Evolutionary conservation across 2,329 filamentous ascomycete genomes (phyloP).

Genomic region (Emergomyces africanus): DNA sequence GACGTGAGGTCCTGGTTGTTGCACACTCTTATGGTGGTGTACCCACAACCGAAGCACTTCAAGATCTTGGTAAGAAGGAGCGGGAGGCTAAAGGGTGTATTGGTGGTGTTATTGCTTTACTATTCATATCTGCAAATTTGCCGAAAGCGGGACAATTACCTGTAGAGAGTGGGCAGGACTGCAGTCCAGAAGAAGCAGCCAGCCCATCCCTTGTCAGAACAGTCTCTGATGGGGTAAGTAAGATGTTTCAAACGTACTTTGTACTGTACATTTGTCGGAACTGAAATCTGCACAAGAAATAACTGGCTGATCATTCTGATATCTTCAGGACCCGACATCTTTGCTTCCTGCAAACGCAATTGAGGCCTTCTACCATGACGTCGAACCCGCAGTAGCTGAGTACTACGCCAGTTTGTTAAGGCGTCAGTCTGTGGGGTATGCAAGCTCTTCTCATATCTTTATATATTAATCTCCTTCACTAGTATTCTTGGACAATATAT

Average conservation of each 20-base stretch:
- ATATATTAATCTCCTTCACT: neutral
- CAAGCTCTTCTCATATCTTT: neutral
- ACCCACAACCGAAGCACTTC: conserved; percentile 17
- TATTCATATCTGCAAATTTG: conserved; percentile 6
- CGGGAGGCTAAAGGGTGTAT: neutral
- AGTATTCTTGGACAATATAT: too few relatives aligned
- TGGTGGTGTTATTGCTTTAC: conserved; percentile 5
- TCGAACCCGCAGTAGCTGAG: neutral
- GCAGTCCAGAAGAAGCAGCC: neutral
- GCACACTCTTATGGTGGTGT: conserved; percentile 27
- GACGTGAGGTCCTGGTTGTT: conserved; percentile 24
- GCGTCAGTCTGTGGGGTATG: conserved; percentile 1
- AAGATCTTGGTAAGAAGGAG: conserved; percentile 13
- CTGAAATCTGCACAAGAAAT: neutral
- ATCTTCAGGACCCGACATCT: conserved; percentile 1
- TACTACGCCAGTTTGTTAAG: conserved; percentile 1
- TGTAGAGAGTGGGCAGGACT: neutral
- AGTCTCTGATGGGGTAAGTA: neutral
- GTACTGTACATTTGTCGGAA: too few relatives aligned
- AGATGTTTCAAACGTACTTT: too few relatives aligned
- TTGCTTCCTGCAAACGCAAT: neutral
- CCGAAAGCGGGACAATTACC: neutral
- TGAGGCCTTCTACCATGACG: conserved; percentile 6
- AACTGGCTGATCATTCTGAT: neutral
- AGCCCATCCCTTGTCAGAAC: neutral